A percentile compares a stretch with the other conserved stretches of the same genome.
Conservation (phyloP, 1,284 basidiomycete species). For the Leccinum pachyderme region DNA sequence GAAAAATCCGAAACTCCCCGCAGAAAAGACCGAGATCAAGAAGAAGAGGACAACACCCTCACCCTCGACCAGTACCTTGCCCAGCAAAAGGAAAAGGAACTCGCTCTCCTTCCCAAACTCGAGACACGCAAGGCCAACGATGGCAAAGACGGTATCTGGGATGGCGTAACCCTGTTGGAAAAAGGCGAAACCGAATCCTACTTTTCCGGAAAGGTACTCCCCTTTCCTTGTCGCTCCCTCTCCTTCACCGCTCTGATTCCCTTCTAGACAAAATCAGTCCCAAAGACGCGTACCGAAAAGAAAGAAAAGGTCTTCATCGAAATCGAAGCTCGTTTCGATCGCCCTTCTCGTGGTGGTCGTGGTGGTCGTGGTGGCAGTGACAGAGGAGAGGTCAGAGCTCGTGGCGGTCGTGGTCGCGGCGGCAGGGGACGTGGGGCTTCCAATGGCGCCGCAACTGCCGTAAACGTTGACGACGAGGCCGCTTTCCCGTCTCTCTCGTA, state of each 20-base stretch:
- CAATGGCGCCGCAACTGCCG: constrained; percentile 32
- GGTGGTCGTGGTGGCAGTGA: constrained; percentile 35
- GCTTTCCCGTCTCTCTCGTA: constrained; percentile 84
- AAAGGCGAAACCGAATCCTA: constrained; percentile 66
- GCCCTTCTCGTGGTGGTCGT: constrained; percentile 59
- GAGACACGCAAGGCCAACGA: constrained; percentile 73
- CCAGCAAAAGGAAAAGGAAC: constrained; percentile 62
- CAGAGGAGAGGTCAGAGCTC: constrained; percentile 39
- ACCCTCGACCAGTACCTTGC: constrained; percentile 84
- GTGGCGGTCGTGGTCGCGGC: constrained; percentile 45
- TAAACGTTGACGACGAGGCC: constrained; percentile 74
- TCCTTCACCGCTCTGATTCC: constrained; percentile 6
- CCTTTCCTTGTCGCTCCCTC: neutral
- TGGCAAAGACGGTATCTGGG: constrained; percentile 59
- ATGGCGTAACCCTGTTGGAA: constrained; percentile 58
- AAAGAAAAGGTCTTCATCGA: constrained; percentile 77
- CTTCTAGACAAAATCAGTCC: constrained; percentile 52
- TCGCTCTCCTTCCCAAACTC: constrained; percentile 61
- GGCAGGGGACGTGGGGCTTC: constrained; percentile 35
- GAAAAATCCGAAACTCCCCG: constrained; percentile 40
- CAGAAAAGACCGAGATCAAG: constrained; percentile 55
- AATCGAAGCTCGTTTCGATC: constrained; percentile 76
- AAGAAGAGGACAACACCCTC: constrained; percentile 93
- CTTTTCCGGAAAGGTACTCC: constrained; percentile 70
- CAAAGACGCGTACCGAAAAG: constrained; percentile 69